Evolutionary conservation across 306 rosid species (phyloP).

Genomic region (Boehmeria nivea): DNA sequence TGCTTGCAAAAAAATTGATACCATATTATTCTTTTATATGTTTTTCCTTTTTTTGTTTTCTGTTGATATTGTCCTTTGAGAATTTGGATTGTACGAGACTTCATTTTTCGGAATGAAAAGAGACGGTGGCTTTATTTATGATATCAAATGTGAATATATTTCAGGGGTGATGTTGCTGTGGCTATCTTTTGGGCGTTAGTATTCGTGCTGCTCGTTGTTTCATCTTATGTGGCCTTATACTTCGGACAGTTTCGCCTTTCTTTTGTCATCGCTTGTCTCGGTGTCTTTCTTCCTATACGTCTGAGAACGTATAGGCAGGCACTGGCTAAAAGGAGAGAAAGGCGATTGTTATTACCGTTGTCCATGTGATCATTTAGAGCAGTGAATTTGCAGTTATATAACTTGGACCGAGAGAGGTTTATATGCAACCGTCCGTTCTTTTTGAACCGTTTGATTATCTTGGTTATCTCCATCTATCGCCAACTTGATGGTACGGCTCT

Average conservation of each 20-base stretch:
- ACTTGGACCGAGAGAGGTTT: background rate
- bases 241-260: conserved; percentile 17
- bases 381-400: background rate
- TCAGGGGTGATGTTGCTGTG: conserved; percentile 31
- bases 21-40: too few relatives aligned
- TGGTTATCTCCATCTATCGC: too few relatives aligned
- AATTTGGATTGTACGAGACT: too few relatives aligned
- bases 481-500: background rate
- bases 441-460: too few relatives aligned
- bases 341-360: conserved; percentile 23
- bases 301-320: conserved; percentile 25
- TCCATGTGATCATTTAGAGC: conserved; percentile 20
- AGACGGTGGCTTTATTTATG: background rate
- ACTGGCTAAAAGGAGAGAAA: conserved; percentile 22
- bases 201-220: conserved; percentile 27
- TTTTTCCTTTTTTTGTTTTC: too few relatives aligned
- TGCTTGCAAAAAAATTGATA: too few relatives aligned
- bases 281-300: conserved; percentile 26
- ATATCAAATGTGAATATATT: conserved; percentile 2
- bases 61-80: too few relatives aligned
- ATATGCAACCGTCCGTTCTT: background rate
- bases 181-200: conserved; percentile 24
- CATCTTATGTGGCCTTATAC: conserved; percentile 23
- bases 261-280: conserved; percentile 16
- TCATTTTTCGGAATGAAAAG: too few relatives aligned